A percentile compares a stretch with the other conserved stretches of the same genome.
Evolutionary conservation across 768 basidiomycete genomes (phyloP).

Genomic region (Clitopilus hobsonii): DNA sequence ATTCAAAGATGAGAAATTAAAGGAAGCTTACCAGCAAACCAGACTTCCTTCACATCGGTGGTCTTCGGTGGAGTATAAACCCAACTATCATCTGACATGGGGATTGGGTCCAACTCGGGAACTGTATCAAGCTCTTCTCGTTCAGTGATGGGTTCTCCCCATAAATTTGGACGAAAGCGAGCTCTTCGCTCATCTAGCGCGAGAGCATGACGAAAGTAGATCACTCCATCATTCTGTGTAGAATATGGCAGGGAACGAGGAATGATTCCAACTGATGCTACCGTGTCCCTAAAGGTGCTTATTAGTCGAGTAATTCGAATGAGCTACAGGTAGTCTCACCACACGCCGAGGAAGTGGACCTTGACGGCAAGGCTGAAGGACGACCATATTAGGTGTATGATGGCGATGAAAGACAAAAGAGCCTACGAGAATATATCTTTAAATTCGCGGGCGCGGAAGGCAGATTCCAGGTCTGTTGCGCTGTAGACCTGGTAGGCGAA

Average conservation of each 20-base stretch:
- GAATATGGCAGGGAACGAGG: conserved; percentile 7
- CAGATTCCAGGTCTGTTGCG: not conserved
- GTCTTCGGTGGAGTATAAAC: not conserved
- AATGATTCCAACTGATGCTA: conserved; percentile 8
- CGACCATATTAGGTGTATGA: not conserved
- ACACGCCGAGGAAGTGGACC: conserved; percentile 10
- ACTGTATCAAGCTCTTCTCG: conserved; percentile 3
- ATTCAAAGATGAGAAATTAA: not conserved
- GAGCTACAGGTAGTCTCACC: conserved; percentile 1
- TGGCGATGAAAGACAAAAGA: not conserved
- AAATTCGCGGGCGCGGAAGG: not conserved
- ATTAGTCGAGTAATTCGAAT: not conserved
- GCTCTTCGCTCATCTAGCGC: conserved; percentile 1
- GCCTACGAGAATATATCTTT: not conserved
- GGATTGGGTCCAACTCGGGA: not conserved
- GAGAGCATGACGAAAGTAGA: not conserved
- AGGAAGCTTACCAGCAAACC: not conserved
- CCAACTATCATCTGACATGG: not conserved
- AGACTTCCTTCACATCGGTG: conserved; percentile 2
- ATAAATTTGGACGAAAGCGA: not conserved
- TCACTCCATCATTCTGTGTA: conserved; percentile 1
- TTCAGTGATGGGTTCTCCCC: not conserved
- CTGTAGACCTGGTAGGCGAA: conserved; percentile 19
- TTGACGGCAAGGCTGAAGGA: not conserved
- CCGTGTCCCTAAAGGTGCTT: conserved; percentile 7